phyloP scores from a whole-genome alignment of 768 basidiomycete species.

The Tricholoma sp. region DNA sequence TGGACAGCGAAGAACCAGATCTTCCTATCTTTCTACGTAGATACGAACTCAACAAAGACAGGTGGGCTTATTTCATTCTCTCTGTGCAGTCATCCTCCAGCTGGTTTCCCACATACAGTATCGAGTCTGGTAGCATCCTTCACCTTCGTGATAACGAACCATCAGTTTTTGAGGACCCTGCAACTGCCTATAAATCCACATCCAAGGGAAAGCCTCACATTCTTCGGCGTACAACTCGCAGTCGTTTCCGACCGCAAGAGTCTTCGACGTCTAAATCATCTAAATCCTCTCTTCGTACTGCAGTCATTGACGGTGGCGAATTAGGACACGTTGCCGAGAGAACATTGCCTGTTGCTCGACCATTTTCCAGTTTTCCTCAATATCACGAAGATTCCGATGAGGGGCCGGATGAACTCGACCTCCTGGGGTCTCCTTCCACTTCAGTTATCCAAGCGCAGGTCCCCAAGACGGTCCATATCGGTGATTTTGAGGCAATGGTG shows the following conservation, averaged over 20 bases:
- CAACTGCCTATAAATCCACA: background rate
- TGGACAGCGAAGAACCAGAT: constrained; percentile 36
- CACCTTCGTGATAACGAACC: constrained; percentile 28
- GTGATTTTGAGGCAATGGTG: background rate
- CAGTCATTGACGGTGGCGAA: background rate
- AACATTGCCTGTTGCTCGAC: background rate
- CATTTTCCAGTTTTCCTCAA: constrained; percentile 1
- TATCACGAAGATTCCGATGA: constrained; percentile 20
- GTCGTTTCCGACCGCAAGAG: constrained; percentile 3
- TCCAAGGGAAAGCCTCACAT: background rate
- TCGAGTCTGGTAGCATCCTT: constrained; percentile 35
- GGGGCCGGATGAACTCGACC: constrained; percentile 36
- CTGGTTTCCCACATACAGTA: constrained; percentile 24
- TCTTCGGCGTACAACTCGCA: background rate
- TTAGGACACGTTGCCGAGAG: background rate
- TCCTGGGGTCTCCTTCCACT: constrained; percentile 26
- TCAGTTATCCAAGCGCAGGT: constrained; percentile 1
- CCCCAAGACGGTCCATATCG: background rate
- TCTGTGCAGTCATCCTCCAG: constrained; percentile 2
- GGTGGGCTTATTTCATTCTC: constrained; percentile 23
- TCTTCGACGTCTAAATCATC: constrained; percentile 9
- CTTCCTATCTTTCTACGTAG: constrained; percentile 49
- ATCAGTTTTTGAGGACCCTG: background rate
- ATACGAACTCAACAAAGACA: constrained; percentile 50
- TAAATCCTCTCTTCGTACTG: background rate